Conservation (phyloP, 1,284 basidiomycete species). For the Waitea zeae region DNA sequence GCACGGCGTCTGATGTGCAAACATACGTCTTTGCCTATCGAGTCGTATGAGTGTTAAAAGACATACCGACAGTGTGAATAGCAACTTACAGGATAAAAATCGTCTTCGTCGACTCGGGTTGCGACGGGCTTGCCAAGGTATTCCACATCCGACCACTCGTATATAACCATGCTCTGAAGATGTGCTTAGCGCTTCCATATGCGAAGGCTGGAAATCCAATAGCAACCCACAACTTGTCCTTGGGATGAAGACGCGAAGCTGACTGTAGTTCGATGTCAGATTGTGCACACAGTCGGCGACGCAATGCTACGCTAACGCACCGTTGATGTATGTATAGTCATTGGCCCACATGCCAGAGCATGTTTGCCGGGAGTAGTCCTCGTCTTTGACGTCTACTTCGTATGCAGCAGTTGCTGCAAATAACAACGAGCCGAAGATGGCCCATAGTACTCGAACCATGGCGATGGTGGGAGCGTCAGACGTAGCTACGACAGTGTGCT, state of each 20-base stretch:
- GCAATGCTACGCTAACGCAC: slow-evolving; percentile 24
- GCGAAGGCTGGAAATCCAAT: too few species aligned
- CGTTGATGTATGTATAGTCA: slow-evolving; percentile 68
- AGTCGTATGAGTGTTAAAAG: background rate
- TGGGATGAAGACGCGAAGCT: slow-evolving; percentile 65
- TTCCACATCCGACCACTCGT: slow-evolving; percentile 82
- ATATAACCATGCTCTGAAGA: slow-evolving; percentile 86
- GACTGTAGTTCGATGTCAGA: slow-evolving; percentile 43
- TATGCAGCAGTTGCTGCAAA: too few species aligned
- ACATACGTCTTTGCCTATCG: slow-evolving; percentile 74
- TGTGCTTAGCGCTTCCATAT: too few species aligned
- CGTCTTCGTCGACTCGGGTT: slow-evolving; percentile 35
- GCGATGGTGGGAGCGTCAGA: too few species aligned
- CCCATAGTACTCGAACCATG: too few species aligned
- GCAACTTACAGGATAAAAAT: too few species aligned
- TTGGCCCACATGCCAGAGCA: slow-evolving; percentile 93
- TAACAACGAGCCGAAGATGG: too few species aligned
- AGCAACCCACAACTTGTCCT: too few species aligned
- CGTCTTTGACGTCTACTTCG: slow-evolving; percentile 49
- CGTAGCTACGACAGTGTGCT: too few species aligned
- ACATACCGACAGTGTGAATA: slow-evolving; percentile 53
- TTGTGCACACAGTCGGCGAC: slow-evolving; percentile 6
- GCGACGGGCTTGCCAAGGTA: slow-evolving; percentile 73
- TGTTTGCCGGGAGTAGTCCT: slow-evolving; percentile 72
- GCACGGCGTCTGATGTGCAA: slow-evolving; percentile 65